Evolutionary conservation across 768 basidiomycete genomes (phyloP), one percentile per base, ranked within the genome.

Genomic region (Leccinellum luteum): DNA sequence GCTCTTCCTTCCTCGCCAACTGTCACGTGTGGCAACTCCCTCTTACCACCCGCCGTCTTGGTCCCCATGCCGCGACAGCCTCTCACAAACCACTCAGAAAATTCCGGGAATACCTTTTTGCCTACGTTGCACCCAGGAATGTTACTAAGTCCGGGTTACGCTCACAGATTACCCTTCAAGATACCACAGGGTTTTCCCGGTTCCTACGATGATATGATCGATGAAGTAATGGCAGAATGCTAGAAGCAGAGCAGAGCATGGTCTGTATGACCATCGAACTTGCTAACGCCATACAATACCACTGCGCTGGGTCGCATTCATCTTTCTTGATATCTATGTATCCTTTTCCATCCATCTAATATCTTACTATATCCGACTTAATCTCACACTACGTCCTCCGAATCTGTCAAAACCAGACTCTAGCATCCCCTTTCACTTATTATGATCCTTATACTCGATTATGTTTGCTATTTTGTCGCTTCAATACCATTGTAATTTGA

Each of bases 1-100:
- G 67, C 68, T 4, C 60, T 52, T 49, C 72, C 70, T 21, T 35
- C 57, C 5, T 70, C 66, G 0, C 68, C 68, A n/a, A 66, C 62
- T 13, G 7, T 45, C 27, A 66, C 59, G 55, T 56, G 54, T 13
- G 28, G 54, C 51, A 34, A 44, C 35, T 60, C 55, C 17, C 50
- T 70, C n/a, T 38, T 59, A 17, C 63, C 70, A 12, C 52, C 70
- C 17, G 48, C 59, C n/a, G 31, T 68, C 14, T 34, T 68, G 14
- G 51, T 51, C 1, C 59, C 69, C 27, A 2, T 55, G 12, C 57
- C 60, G 13, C 61, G 71, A 15, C 68, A 61, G 17, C 64, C 64
- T 47, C 58, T 73, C 21, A 21, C 54, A 27, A 28, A 45, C 6
- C 17, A 21, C 30, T 14, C 30, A 17, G 59, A 60, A 21, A 51